Percentiles rank a stretch among this genome's conserved stretches.
phyloP scores from a whole-genome alignment of 768 basidiomycete species.

The Dacryopinax primogenitus region DNA sequence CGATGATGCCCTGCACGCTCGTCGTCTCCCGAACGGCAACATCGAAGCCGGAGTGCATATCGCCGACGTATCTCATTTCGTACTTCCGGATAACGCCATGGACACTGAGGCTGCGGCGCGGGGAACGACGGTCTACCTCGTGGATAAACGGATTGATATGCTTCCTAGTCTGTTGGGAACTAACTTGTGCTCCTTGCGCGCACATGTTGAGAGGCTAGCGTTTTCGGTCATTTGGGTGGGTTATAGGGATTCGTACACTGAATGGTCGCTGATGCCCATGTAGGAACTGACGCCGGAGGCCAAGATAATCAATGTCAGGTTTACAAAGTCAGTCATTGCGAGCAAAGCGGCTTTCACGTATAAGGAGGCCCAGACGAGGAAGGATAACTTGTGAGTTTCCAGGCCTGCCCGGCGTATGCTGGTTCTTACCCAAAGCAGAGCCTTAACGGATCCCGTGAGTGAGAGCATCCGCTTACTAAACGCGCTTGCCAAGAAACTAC shows the following conservation, averaged over 20 bases:
- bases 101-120: conserved; percentile 90
- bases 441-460: conserved; percentile 67
- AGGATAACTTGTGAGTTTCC: conserved; percentile 69
- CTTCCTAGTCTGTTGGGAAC: conserved; percentile 85
- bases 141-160: conserved; percentile 99
- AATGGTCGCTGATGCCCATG: conserved; percentile 6
- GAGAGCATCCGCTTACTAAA: conserved; percentile 81
- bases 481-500: conserved; percentile 69
- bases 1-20: conserved; percentile 91
- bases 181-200: conserved; percentile 85
- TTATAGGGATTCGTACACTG: background rate
- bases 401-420: background rate
- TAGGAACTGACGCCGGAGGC: conserved; percentile 85
- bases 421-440: conserved; percentile 31
- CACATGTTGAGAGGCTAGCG: conserved; percentile 84
- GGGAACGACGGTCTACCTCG: conserved; percentile 94
- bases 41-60: conserved; percentile 98
- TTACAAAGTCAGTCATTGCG: conserved; percentile 92
- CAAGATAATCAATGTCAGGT: conserved; percentile 78
- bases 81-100: conserved; percentile 86
- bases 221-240: conserved; percentile 92
- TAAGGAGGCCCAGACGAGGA: conserved; percentile 85
- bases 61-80: conserved; percentile 95
- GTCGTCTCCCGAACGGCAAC: conserved; percentile 75
- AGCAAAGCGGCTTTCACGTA: conserved; percentile 96